A percentile compares a stretch with the other conserved stretches of the same genome.
These are phyloP conservation scores for Endoconidiophora laricicola DNA, from an alignment of 2,329 filamentous ascomycete species.

Conservation along the genomic window DNA sequence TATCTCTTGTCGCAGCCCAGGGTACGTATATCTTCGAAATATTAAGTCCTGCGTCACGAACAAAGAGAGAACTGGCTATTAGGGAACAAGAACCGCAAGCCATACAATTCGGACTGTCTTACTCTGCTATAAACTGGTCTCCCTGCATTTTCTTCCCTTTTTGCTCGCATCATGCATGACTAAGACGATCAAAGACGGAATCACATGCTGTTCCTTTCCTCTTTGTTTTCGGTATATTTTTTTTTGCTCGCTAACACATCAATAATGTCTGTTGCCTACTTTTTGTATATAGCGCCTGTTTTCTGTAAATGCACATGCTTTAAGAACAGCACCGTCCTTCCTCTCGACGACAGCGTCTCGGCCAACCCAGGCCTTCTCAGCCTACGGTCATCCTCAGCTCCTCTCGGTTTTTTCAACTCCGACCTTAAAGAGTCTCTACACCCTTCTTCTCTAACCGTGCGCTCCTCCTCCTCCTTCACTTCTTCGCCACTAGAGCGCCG, in stretches of 20 bases:
- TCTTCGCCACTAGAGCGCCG: conserved; percentile 16
- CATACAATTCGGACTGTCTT: too few relatives aligned
- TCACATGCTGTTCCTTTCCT: neutral
- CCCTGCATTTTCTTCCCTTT: neutral
- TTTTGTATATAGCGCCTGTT: conserved; percentile 31
- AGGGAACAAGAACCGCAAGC: too few relatives aligned
- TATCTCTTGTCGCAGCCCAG: conserved; percentile 24
- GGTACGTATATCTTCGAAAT: conserved; percentile 21
- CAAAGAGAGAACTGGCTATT: too few relatives aligned
- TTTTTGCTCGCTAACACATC: conserved; percentile 15
- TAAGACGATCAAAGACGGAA: neutral
- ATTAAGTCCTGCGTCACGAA: neutral
- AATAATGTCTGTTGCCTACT: neutral
- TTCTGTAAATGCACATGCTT: conserved; percentile 59
- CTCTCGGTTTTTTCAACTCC: conserved; percentile 15
- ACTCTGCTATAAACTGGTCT: too few relatives aligned
- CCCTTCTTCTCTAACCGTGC: conserved; percentile 7
- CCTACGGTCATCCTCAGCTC: conserved; percentile 15
- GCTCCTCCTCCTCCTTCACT: conserved; percentile 16
- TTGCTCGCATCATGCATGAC: neutral
- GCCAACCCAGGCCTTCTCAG: conserved; percentile 14
- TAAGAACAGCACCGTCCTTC: conserved; percentile 51
- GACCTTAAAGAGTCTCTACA: conserved; percentile 6
- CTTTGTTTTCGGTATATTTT: neutral
- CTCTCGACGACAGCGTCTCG: conserved; percentile 26